These are phyloP conservation scores for Lithospermum erythrorhizon DNA, from an alignment of 257 asterid species.

Conservation along the genomic window DNA sequence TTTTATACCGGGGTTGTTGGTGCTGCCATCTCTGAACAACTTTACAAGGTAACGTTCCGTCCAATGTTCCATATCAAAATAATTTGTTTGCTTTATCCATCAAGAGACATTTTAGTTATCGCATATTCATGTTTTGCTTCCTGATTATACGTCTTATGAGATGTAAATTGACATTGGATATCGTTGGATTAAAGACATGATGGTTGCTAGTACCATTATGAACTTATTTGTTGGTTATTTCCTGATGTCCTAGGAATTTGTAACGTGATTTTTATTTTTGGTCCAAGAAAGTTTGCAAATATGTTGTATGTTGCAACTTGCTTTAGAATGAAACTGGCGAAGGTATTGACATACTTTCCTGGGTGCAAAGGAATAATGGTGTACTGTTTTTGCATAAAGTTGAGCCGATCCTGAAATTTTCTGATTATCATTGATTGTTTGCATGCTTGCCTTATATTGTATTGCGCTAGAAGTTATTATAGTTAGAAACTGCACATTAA, in stretches of 20 bases:
- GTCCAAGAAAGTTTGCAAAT: neutral
- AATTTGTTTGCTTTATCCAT: neutral
- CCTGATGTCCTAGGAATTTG: neutral
- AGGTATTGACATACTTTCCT: neutral
- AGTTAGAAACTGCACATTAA: neutral
- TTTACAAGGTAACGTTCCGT: constrained; percentile 41
- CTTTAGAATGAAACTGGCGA: neutral
- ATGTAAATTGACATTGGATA: neutral
- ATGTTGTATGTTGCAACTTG: neutral
- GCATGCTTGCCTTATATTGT: too few relatives aligned
- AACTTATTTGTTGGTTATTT: neutral
- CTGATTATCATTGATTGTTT: too few relatives aligned
- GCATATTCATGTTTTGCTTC: neutral
- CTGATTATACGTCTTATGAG: neutral
- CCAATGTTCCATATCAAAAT: neutral
- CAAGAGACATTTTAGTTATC: neutral
- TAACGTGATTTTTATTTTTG: neutral
- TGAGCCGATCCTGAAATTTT: too few relatives aligned
- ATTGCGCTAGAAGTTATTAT: too few relatives aligned
- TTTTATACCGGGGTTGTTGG: constrained; percentile 83
- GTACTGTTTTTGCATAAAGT: too few relatives aligned
- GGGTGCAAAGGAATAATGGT: too few relatives aligned
- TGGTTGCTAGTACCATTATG: neutral
- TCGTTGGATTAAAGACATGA: too few relatives aligned
- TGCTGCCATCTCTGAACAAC: constrained; percentile 80